These are phyloP conservation scores for Phanerodontia chrysosporium DNA, from an alignment of 768 basidiomycete genomes.

Conservation along the genomic window DNA sequence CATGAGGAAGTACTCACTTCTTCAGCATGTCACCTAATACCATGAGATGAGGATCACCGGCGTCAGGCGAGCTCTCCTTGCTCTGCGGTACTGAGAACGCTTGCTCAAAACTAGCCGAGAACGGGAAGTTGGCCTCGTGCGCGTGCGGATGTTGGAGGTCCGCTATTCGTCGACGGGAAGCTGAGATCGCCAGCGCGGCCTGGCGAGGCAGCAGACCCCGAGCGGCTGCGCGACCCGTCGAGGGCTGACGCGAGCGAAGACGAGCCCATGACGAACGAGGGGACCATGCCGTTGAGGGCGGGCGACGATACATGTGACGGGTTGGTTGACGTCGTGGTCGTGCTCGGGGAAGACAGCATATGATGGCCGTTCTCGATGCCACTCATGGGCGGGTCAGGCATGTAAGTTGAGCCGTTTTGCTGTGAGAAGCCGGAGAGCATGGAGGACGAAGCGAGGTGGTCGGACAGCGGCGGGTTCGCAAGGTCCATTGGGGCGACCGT, in stretches of 20 bases:
- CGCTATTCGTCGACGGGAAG: conserved; percentile 24
- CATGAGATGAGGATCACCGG: conserved; percentile 41
- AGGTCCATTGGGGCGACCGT: conserved; percentile 22
- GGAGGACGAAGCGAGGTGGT: conserved; percentile 27
- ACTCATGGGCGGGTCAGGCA: conserved; percentile 31
- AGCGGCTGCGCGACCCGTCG: conserved; percentile 28
- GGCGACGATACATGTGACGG: conserved; percentile 32
- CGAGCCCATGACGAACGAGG: conserved; percentile 25
- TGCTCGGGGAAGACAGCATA: conserved; percentile 29
- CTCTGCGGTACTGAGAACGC: conserved; percentile 12
- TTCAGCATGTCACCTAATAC: conserved; percentile 47
- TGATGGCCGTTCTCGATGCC: conserved; percentile 27
- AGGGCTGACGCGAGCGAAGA: conserved; percentile 32
- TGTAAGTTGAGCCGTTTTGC: conserved; percentile 28
- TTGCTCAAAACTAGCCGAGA: conserved; percentile 21
- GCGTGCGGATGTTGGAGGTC: conserved; percentile 22
- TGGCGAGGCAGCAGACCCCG: conserved; percentile 31
- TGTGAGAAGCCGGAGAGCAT: conserved; percentile 41
- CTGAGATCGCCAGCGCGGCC: conserved; percentile 22
- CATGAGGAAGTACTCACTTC: conserved; percentile 39
- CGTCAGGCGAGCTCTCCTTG: conserved; percentile 23
- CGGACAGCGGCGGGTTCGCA: conserved; percentile 11
- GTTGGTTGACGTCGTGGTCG: conserved; percentile 26
- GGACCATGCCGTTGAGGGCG: conserved; percentile 26
- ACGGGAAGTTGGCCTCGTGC: conserved; percentile 25